Percentiles rank a stretch among this genome's conserved stretches.
These are phyloP conservation scores for Mucor velutinosus DNA, from an alignment of 371 early-diverging fungal species.

Conservation along the genomic window DNA sequence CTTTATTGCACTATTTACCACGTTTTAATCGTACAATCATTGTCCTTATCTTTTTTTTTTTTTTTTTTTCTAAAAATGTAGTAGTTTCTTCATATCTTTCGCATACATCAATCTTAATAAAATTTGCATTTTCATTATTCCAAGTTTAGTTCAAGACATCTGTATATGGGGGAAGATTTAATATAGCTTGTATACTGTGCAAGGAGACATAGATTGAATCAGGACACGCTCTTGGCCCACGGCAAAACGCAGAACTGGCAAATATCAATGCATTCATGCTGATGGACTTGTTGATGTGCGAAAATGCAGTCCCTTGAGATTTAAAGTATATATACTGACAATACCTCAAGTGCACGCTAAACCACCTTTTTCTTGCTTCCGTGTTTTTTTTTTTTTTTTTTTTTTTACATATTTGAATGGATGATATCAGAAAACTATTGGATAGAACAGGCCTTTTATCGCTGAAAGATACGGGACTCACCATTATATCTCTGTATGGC, in stretches of 20 bases:
- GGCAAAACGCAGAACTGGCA: no score
- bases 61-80: not conserved
- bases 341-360: not conserved
- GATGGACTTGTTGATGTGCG: not conserved
- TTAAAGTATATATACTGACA: not conserved
- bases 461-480: conserved; percentile 15
- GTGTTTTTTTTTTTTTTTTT: no score
- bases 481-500: conserved; percentile 28
- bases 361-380: not conserved
- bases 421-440: conserved; percentile 27
- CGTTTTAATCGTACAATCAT: not conserved
- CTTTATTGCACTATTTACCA: not conserved
- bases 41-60: not conserved
- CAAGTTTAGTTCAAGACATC: not conserved
- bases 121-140: not conserved
- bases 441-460: conserved; percentile 20
- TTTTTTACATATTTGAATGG: conserved; percentile 10
- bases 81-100: not conserved
- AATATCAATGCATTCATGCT: not conserved
- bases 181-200: no score
- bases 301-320: not conserved
- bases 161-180: no score
- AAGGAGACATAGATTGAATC: no score
- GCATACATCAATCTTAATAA: not conserved
- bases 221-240: no score